Base-by-base conservation (phyloP, 257 asterid species). In the Lycium ferocissimum region DNA sequence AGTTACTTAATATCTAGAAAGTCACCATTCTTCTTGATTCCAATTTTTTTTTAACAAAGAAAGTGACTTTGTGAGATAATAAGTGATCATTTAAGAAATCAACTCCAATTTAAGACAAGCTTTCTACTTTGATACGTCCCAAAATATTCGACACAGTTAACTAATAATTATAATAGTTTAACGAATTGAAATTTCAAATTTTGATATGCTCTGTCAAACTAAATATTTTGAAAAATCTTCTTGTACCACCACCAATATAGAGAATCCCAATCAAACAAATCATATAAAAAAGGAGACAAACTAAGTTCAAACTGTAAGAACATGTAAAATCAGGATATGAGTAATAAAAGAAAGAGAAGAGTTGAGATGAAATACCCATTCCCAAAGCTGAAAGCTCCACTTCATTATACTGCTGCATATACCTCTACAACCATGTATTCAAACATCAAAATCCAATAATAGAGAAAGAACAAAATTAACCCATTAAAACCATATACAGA, bases 321-420 rank as follows among this genome's bases (percentile, higher is more conserved):
- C 18, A 14, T 53, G 8, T 17, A 18, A 15, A 63, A 12, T 45
- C 7, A 37, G 40, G 22, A 65, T 7, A 20, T 11, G 33, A 17
- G 4, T n/a, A 7, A 78, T 58, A 75, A 82, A 40, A 0, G 26
- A 49, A 8, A 40, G 40, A 67, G 51, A 26, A 80, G 62, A 17
- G 63, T 62, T 18, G 71, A 62, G 3, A 85, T 81, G 73, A 38
- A 35, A 18, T 94, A 95, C 98, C 98, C 98, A 94, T 95, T 85
- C 98, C 98, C 81, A 94, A 93, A 61, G 93, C 98, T 2, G 98
- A 95, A 87, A 95, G 97, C 91, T 93, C 98, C 85, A 93, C 97
- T 89, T 95, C 98, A 72, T 86, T 87, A 88, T 94, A 85, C 84
- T 94, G 96, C 82, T 93, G 95, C 97, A 95, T 91, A 86, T 95